Percentiles rank a stretch among this genome's conserved stretches.
These are phyloP conservation scores for Circinella umbellata DNA, from an alignment of 371 early-diverging fungal genomes.

Conservation along the genomic window DNA sequence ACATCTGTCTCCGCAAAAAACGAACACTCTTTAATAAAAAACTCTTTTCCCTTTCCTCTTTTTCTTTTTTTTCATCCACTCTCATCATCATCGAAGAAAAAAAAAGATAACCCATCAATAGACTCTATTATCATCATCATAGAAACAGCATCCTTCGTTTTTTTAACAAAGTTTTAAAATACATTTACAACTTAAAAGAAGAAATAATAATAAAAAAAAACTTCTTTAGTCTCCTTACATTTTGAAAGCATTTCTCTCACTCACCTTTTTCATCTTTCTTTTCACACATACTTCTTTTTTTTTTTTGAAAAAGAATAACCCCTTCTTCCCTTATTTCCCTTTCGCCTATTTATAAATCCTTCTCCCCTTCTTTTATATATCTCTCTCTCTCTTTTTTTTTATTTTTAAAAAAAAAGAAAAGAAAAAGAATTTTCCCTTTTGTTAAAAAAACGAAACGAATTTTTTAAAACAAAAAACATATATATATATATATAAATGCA, in stretches of 20 bases:
- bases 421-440: neutral
- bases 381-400: no score
- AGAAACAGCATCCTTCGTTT: neutral
- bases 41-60: neutral
- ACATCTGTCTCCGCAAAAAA: no score
- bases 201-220: neutral
- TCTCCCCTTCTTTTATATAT: slow-evolving; percentile 2
- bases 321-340: neutral
- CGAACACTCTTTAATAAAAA: no score
- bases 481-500: slow-evolving; percentile 22
- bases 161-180: neutral
- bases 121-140: neutral
- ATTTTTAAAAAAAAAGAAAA: no score
- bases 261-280: no score
- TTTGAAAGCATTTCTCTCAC: no score
- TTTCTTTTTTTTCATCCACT: neutral
- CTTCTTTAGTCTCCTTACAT: neutral
- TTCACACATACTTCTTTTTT: no score
- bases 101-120: neutral
- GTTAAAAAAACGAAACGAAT: neutral
- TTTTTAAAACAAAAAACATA: neutral
- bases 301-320: no score
- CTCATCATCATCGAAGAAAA: neutral
- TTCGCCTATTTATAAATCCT: slow-evolving; percentile 11
- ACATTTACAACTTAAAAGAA: neutral